Base-by-base conservation (phyloP, 306 rosid genomes). In the Pterocarpus santalinus region DNA sequence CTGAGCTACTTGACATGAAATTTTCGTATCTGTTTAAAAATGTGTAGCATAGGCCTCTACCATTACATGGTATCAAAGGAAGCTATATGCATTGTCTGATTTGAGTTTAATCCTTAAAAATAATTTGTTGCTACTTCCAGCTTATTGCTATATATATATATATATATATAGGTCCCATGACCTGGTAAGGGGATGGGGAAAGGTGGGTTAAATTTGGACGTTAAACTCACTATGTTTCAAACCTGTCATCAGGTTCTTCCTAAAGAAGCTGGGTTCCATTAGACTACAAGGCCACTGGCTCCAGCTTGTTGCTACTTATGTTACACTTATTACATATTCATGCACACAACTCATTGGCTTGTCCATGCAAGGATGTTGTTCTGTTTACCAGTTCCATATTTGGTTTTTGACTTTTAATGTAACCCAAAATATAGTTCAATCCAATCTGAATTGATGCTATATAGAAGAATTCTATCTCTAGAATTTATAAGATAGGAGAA, bases 101-200 rank as follows among this genome's bases (percentile, higher is more conserved):
- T 85, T 78, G 47, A 35, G 68, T 79, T 79, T 49, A 47, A 69
- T 80, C 64, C 34, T 69, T 62, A 16, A 75, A 73, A 65, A 56
- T 47, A 64, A 53, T 44, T 41, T 44, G 58, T 47, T 41, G 81
- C 56, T 57, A 68, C 49, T 36, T 67, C 32, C 38, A 77, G 71
- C 64, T 77, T 81, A 28, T 69, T 64, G 55, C 69, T 43, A 30
- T 61, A 64, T 8, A 28, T 11, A 73, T 43, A 30, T 61, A 64
- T 8, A 28, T 11, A 52, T 62, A 11, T 51, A 30, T 53, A 53
- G 33, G 43, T 16, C 60, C 55, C 41, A 65, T 17, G 30, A 52
- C 41, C 17, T 38, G 14, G 56, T 52, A 44, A 77, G 51, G 81
- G 81, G 68, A 75, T 46, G 67, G 58, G 63, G 44, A 35, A 52